Evolutionary conservation across 306 rosid species (phyloP).

Genomic region (Trichosanthes truncata): DNA sequence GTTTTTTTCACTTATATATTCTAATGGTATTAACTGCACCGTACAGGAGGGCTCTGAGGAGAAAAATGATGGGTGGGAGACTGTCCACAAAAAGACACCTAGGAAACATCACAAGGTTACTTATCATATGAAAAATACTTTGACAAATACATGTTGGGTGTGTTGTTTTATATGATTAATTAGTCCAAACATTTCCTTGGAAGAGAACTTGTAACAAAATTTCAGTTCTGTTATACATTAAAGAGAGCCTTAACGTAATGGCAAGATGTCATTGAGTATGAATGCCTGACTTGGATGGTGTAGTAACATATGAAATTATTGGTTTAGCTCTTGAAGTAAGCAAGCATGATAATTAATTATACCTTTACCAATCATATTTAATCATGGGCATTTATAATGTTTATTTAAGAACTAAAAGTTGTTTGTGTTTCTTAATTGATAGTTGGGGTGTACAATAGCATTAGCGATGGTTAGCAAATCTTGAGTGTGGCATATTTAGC

Average conservation of each 20-base stretch:
- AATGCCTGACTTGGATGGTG: not conserved
- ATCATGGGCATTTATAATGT: not conserved
- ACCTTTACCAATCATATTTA: too few relatives aligned
- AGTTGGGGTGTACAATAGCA: not conserved
- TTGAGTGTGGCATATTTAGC: not conserved
- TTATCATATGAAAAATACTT: constrained; percentile 6
- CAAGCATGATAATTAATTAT: not conserved
- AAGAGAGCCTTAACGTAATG: not conserved
- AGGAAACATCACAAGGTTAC: constrained; percentile 60
- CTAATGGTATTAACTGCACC: not conserved
- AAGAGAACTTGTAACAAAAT: not conserved
- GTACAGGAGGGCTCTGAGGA: constrained; percentile 35
- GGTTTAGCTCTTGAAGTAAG: not conserved
- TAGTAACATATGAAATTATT: not conserved
- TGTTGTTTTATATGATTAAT: not conserved
- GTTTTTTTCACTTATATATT: not conserved
- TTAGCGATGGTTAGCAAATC: not conserved
- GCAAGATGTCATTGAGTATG: not conserved
- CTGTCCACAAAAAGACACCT: constrained; percentile 53
- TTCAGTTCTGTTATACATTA: not conserved
- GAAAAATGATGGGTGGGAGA: constrained; percentile 68
- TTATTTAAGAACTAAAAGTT: constrained; percentile 4
- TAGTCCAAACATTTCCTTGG: not conserved
- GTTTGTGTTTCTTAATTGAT: not conserved
- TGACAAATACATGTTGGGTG: constrained; percentile 5